A percentile compares a stretch with the other conserved stretches of the same genome.
These are phyloP conservation scores for Candida sojae DNA, from an alignment of 1,139 yeast genomes.

Conservation along the genomic window DNA sequence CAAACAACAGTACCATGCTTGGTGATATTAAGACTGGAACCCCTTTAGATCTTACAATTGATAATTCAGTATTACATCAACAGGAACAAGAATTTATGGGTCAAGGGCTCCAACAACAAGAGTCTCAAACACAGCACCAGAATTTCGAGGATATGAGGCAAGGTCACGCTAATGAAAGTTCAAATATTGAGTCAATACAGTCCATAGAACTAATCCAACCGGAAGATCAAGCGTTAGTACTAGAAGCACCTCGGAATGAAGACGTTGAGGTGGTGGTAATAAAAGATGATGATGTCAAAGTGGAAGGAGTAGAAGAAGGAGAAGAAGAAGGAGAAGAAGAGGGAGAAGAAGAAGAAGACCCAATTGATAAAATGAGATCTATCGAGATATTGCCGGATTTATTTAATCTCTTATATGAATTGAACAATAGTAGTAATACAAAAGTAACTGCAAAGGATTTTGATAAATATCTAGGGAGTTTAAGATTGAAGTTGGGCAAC, in stretches of 20 bases:
- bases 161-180: neutral
- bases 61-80: slow-evolving; percentile 7
- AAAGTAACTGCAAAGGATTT: slow-evolving; percentile 44
- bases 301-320: neutral
- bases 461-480: slow-evolving; percentile 45
- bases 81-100: neutral
- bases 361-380: slow-evolving; percentile 28
- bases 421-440: slow-evolving; percentile 27
- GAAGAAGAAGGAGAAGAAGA: neutral
- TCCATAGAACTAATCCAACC: neutral
- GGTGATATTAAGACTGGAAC: slow-evolving; percentile 13
- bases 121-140: neutral
- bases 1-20: slow-evolving; percentile 5
- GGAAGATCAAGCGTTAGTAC: neutral
- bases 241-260: neutral
- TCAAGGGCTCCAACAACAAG: neutral
- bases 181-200: neutral
- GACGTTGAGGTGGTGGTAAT: slow-evolving; percentile 7
- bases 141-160: neutral
- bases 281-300: neutral
- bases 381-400: slow-evolving; percentile 43
- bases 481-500: slow-evolving; percentile 37
- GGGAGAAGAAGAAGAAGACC: slow-evolving; percentile 17
- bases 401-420: slow-evolving; percentile 35
- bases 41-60: slow-evolving; percentile 11